These are phyloP conservation scores for Corymbia citriodora DNA, from an alignment of 441 rosid species.

Conservation along the genomic window DNA sequence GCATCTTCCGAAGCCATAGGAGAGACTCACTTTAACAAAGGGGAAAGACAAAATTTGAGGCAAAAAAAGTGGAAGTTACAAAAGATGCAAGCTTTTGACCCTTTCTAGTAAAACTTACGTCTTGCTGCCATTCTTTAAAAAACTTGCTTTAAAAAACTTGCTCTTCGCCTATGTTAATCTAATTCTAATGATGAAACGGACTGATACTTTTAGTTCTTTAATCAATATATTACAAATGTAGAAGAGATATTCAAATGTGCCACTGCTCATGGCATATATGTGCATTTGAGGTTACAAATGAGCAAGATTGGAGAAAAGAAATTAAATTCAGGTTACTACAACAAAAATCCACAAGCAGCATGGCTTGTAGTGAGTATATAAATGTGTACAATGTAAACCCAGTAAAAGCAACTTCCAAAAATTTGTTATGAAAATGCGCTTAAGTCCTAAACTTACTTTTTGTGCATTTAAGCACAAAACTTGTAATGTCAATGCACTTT, in stretches of 20 bases:
- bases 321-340: neutral
- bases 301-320: neutral
- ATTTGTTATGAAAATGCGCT: neutral
- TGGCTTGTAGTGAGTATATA: neutral
- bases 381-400: neutral
- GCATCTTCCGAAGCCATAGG: neutral
- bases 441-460: neutral
- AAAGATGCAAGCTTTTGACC: neutral
- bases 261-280: neutral
- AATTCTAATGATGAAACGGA: neutral
- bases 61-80: neutral
- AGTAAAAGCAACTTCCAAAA: neutral
- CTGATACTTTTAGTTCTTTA: neutral
- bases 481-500: neutral
- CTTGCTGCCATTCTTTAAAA: neutral
- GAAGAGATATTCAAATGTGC: neutral
- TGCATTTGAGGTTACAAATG: neutral
- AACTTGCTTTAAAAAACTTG: neutral
- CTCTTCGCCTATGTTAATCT: neutral
- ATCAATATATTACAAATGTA: neutral
- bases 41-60: neutral
- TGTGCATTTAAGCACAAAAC: neutral
- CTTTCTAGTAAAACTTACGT: neutral
- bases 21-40: neutral
- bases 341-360: neutral